Conservation (phyloP, 192 early-diverging fungal species). For the Linderina pennispora region DNA sequence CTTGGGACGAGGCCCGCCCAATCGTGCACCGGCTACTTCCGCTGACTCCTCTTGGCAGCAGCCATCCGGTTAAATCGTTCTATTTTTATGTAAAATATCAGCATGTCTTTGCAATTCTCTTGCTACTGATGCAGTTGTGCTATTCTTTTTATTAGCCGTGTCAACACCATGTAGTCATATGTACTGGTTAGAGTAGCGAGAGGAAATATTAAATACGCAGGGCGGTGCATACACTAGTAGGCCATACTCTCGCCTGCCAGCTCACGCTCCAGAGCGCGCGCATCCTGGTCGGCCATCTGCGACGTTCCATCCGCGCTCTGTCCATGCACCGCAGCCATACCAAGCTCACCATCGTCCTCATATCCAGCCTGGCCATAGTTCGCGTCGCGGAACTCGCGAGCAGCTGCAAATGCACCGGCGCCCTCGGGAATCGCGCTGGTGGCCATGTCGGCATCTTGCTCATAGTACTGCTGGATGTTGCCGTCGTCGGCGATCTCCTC, state of each 20-base stretch:
- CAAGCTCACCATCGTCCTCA: conserved; percentile 39
- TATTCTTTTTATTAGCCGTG: too few relatives aligned
- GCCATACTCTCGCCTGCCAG: conserved; percentile 34
- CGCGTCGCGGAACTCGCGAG: conserved; percentile 32
- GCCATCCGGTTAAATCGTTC: neutral
- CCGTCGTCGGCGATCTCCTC: conserved; percentile 12
- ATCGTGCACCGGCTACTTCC: conserved; percentile 54
- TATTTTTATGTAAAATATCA: conserved; percentile 1
- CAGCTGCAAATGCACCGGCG: conserved; percentile 22
- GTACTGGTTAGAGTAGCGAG: too few relatives aligned
- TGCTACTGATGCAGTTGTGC: too few relatives aligned
- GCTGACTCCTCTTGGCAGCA: too few relatives aligned
- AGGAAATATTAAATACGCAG: too few relatives aligned
- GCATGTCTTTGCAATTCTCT: too few relatives aligned
- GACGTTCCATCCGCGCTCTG: conserved; percentile 6
- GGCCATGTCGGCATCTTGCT: too few relatives aligned
- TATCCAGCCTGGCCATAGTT: too few relatives aligned
- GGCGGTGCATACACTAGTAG: too few relatives aligned
- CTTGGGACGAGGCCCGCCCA: conserved; percentile 93
- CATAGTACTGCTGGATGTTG: too few relatives aligned
- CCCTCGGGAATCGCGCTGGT: conserved; percentile 14
- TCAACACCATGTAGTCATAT: too few relatives aligned
- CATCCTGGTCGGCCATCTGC: conserved; percentile 18
- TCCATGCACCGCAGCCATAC: conserved; percentile 34
- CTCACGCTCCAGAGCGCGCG: conserved; percentile 36